Percentiles rank a stretch among this genome's conserved stretches.
These are phyloP conservation scores for Candida pseudofarinosa DNA, from an alignment of 805 yeast species.

Conservation along the genomic window DNA sequence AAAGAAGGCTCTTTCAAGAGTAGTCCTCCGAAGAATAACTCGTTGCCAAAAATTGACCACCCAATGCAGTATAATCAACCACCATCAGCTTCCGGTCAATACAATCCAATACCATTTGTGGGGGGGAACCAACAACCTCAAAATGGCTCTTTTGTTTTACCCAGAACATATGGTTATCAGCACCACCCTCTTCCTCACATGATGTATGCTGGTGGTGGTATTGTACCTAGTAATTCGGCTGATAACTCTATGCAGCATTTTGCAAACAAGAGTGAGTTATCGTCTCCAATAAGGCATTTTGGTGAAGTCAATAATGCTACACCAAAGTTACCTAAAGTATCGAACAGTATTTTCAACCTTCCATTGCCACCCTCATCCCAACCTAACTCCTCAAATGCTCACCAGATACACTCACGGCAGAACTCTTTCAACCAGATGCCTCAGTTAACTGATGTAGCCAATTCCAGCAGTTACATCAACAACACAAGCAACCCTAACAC, in stretches of 20 bases:
- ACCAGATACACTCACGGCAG: slow-evolving; percentile 24
- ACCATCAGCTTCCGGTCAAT: slow-evolving; percentile 16
- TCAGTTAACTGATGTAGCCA: slow-evolving; percentile 7
- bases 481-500: slow-evolving; percentile 8
- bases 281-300: slow-evolving; percentile 30
- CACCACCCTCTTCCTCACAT: slow-evolving; percentile 16
- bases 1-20: slow-evolving; percentile 11
- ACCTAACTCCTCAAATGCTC: slow-evolving; percentile 14
- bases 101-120: slow-evolving; percentile 20
- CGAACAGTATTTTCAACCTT: slow-evolving; percentile 24
- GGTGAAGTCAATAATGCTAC: slow-evolving; percentile 18
- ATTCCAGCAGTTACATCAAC: slow-evolving; percentile 2
- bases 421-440: slow-evolving; percentile 20
- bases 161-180: slow-evolving; percentile 13
- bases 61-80: slow-evolving; percentile 11
- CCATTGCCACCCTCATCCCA: slow-evolving; percentile 29
- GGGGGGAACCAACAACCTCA: slow-evolving; percentile 10
- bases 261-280: slow-evolving; percentile 35
- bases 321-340: slow-evolving; percentile 31
- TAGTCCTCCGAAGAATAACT: slow-evolving; percentile 11
- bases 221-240: slow-evolving; percentile 14
- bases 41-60: slow-evolving; percentile 19
- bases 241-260: slow-evolving; percentile 15
- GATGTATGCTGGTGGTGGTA: slow-evolving; percentile 18
- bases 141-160: slow-evolving; percentile 8